Evolutionary conservation across 495 filamentous ascomycete genomes (phyloP), one percentile per base, ranked within the genome.

Genomic region (Trypethelium eluteriae): DNA sequence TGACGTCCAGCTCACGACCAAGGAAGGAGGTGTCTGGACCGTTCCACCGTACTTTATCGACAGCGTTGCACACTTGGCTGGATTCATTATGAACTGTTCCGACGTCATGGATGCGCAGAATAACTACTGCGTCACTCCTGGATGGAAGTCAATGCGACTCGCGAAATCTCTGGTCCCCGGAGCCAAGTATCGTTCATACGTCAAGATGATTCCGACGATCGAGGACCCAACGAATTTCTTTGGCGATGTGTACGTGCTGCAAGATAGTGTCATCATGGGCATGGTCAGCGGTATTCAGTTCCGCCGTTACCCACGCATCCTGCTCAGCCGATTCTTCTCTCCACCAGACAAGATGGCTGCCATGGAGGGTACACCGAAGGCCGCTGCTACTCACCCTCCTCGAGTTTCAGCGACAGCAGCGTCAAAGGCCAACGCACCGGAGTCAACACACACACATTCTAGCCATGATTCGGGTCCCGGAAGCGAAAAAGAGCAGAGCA

Each of bases 51-150:
- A 49, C 62, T 64, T 39, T 25, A 67, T 70, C 39, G 68, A 70
- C 62, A 67, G 66, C 38, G 39, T 64, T 32, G 67, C 38, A 2
- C 67, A 68, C 35, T n/a, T 68, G 2, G 62, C 67, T 25, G 67
- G 67, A 7, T 68, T 68, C 63, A 65, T 65, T 36, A 65, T 65
- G 67, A 69, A 69, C 38, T 5, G 18, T 47, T 46, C 35, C 41
- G 66, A 70, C 49, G 39, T 14, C 65, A 63, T 39, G 2, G 64
- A 69, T 10, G 11, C 66, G 1, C 7, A 34, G 18, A 59, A 64
- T 4, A 70, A 75, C 64, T 75, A 75, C 68, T 81, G 67, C 62
- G 70, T 80, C 18, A 79, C 77, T 0, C 77, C 75, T 2, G 79
- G 79, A 0, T 80, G 76, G 72, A 35, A 62, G 0, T 67, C 66